Percentiles rank a stretch among this genome's conserved stretches.
phyloP scores from a whole-genome alignment of 257 asterid species.

The Salvia miltiorrhiza region DNA sequence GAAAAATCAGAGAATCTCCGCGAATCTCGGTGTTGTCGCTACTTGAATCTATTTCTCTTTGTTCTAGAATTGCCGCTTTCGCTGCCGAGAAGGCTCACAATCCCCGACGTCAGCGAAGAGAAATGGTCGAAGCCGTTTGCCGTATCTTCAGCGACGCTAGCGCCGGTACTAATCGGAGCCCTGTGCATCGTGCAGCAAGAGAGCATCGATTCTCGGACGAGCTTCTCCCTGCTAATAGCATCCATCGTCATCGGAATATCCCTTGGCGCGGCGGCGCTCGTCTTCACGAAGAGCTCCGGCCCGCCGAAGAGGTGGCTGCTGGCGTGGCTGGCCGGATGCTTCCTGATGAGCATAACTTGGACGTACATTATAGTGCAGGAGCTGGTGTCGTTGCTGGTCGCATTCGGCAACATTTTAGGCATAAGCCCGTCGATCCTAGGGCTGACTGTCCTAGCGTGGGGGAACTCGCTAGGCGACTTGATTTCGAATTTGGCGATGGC shows the following conservation, averaged over 20 bases:
- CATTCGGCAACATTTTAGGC: conserved; percentile 57
- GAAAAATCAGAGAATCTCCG: not conserved
- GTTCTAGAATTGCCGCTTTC: conserved; percentile 57
- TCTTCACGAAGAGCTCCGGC: conserved; percentile 33
- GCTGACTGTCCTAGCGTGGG: conserved; percentile 91
- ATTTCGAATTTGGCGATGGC: conserved; percentile 70
- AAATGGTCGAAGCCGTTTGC: conserved; percentile 70
- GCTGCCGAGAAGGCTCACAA: conserved; percentile 72
- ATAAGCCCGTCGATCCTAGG: conserved; percentile 71
- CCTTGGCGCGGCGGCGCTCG: conserved; percentile 38
- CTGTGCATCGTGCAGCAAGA: conserved; percentile 31
- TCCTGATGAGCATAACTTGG: conserved; percentile 74
- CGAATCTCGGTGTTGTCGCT: conserved; percentile 4
- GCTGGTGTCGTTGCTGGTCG: conserved; percentile 50
- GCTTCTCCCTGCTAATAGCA: conserved; percentile 18
- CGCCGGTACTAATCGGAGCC: conserved; percentile 49
- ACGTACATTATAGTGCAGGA: conserved; percentile 68
- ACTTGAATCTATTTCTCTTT: conserved; percentile 6
- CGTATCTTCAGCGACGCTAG: conserved; percentile 36
- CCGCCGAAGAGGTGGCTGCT: conserved; percentile 57
- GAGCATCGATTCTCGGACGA: not conserved
- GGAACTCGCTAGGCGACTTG: conserved; percentile 75
- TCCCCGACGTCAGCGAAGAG: conserved; percentile 55
- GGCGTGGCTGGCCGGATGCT: conserved; percentile 65
- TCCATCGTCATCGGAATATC: conserved; percentile 35